These are phyloP conservation scores for Leccinum disarticulatum DNA, from an alignment of 768 basidiomycete genomes.

Conservation along the genomic window DNA sequence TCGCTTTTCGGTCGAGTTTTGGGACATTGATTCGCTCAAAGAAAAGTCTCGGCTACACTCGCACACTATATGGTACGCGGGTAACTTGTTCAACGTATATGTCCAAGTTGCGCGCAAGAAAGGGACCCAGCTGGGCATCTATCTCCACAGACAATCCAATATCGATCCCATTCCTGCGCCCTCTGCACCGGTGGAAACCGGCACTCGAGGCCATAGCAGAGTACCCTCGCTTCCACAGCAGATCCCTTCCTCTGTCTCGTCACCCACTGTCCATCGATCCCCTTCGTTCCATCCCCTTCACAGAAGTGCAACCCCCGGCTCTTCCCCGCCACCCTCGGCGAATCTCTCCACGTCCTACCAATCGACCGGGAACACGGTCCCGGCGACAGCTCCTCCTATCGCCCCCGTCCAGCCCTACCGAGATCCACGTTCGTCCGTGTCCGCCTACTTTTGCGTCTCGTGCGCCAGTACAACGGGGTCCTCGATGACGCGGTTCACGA, in stretches of 20 bases:
- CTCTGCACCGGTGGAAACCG: conserved; percentile 51
- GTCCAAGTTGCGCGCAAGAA: conserved; percentile 89
- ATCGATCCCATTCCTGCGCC: conserved; percentile 75
- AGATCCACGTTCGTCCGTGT: conserved; percentile 67
- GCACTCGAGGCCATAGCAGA: conserved; percentile 28
- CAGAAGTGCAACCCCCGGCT: conserved; percentile 44
- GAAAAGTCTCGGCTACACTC: conserved; percentile 86
- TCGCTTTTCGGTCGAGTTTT: conserved; percentile 89
- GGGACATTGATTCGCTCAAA: conserved; percentile 76
- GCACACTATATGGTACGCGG: conserved; percentile 87
- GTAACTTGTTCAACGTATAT: conserved; percentile 85
- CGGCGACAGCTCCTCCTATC: conserved; percentile 44
- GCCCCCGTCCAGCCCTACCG: conserved; percentile 69
- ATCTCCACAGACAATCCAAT: conserved; percentile 82
- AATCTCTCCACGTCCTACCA: conserved; percentile 22
- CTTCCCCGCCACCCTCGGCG: conserved; percentile 25
- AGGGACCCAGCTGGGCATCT: conserved; percentile 77
- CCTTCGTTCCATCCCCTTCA: conserved; percentile 46
- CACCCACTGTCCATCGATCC: conserved; percentile 39
- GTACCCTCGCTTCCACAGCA: conserved; percentile 33
- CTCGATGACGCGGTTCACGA: conserved; percentile 79
- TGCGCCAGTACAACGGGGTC: conserved; percentile 82
- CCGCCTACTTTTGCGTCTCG: conserved; percentile 81
- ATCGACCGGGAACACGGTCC: conserved; percentile 24
- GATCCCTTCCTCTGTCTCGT: conserved; percentile 27